Conservation (phyloP, 2,329 filamentous ascomycete species). For the Penicillium brevicompactum region DNA sequence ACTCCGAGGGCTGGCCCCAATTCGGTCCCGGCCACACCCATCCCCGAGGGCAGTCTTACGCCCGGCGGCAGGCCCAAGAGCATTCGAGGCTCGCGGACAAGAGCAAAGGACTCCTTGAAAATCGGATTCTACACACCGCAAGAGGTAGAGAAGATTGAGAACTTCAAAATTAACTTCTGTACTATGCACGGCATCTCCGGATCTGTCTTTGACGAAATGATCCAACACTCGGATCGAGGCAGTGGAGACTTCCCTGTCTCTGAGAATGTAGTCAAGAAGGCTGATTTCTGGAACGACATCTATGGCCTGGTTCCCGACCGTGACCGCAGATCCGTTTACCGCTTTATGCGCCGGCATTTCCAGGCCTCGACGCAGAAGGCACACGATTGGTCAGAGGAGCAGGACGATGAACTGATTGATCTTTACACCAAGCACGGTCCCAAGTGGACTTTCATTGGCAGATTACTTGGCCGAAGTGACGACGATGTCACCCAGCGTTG, state of each 20-base stretch:
- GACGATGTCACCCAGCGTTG: constrained; percentile 48
- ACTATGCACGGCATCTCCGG: constrained; percentile 26
- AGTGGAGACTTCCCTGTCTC: constrained; percentile 26
- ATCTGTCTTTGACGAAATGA: constrained; percentile 33
- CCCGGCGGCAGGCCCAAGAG: neutral
- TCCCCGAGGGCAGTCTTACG: neutral
- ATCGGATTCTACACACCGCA: constrained; percentile 34
- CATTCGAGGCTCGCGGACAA: constrained; percentile 8
- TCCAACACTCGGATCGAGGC: constrained; percentile 37
- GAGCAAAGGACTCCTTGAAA: constrained; percentile 19
- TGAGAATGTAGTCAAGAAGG: constrained; percentile 25
- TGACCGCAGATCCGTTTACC: constrained; percentile 40
- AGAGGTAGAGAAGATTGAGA: constrained; percentile 35
- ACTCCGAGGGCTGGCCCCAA: neutral
- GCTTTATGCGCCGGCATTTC: constrained; percentile 48
- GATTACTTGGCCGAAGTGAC: constrained; percentile 38
- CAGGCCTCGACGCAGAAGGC: constrained; percentile 40
- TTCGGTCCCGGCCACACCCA: neutral
- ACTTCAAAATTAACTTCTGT: constrained; percentile 38
- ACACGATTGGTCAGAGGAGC: constrained; percentile 42
- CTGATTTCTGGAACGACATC: constrained; percentile 40
- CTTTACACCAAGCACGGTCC: constrained; percentile 35
- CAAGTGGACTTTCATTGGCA: constrained; percentile 42
- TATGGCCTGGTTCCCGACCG: constrained; percentile 39
- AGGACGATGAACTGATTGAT: constrained; percentile 43